phyloP scores from a whole-genome alignment of 2,329 filamentous ascomycete genomes.

The Graphilbum fragrans region DNA sequence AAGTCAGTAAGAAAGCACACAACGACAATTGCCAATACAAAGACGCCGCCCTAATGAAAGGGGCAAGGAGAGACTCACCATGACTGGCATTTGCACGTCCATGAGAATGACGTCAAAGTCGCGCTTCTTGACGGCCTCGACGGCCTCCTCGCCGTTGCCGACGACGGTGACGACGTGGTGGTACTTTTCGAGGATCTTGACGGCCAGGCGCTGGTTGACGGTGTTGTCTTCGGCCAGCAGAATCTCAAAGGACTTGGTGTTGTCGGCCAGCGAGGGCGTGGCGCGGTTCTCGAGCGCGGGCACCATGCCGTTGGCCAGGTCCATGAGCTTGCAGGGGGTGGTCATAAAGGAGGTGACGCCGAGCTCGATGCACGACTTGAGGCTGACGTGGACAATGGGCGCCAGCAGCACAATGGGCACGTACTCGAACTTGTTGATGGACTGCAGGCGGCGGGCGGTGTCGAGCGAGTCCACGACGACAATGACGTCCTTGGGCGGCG shows the following conservation, averaged over 20 bases:
- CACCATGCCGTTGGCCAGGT: conserved; percentile 91
- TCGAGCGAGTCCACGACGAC: conserved; percentile 92
- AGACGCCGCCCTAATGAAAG: too few relatives aligned
- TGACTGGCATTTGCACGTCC: conserved; percentile 99
- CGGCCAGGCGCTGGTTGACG: conserved; percentile 89
- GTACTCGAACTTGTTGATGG: conserved; percentile 93
- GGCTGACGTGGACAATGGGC: conserved; percentile 75
- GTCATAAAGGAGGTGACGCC: conserved; percentile 99
- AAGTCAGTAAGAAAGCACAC: conserved; percentile 20
- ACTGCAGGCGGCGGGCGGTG: conserved; percentile 72
- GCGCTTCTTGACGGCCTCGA: conserved; percentile 83
- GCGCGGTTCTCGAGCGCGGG: conserved; percentile 89
- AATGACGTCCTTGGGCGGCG: conserved; percentile 81
- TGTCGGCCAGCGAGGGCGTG: conserved; percentile 81
- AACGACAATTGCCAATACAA: conserved; percentile 23
- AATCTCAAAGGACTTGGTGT: conserved; percentile 91
- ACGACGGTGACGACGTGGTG: conserved; percentile 88
- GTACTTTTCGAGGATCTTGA: conserved; percentile 96
- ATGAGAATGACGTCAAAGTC: conserved; percentile 95
- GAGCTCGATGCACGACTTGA: conserved; percentile 87
- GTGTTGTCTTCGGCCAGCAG: conserved; percentile 93
- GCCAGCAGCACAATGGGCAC: conserved; percentile 89
- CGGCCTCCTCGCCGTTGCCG: conserved; percentile 85
- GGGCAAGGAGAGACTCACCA: conserved; percentile 53
- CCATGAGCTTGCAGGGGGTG: conserved; percentile 84